Conservation (phyloP, 495 filamentous ascomycete genomes). For the Cladorrhinum samala region DNA sequence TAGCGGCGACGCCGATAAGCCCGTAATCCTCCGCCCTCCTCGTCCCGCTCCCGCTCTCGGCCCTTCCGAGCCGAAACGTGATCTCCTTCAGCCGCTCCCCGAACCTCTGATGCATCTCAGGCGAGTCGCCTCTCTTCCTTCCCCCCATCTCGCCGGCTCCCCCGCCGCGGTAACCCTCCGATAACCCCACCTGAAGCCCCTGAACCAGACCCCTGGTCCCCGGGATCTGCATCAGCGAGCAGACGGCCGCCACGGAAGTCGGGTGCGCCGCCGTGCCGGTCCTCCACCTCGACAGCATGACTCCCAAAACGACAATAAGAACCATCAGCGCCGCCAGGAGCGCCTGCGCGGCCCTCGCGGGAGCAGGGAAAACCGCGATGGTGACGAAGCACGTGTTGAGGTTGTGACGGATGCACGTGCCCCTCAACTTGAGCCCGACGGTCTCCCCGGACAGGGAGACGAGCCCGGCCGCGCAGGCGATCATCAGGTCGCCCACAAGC, state of each 20-base stretch:
- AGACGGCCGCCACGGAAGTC: conserved; percentile 1
- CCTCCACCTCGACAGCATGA: neutral
- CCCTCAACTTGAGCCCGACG: conserved; percentile 5
- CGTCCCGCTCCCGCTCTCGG: neutral
- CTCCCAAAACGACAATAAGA: neutral
- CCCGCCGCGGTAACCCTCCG: neutral
- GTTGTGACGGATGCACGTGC: neutral
- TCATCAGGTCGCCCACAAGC: neutral
- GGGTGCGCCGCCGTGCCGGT: conserved; percentile 2
- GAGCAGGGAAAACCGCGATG: conserved; percentile 5
- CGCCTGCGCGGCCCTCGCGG: conserved; percentile 7
- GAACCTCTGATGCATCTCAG: neutral
- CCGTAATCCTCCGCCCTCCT: neutral
- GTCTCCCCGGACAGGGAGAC: conserved; percentile 6
- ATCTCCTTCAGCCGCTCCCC: neutral
- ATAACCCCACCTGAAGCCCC: neutral
- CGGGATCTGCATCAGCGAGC: neutral
- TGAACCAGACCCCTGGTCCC: neutral
- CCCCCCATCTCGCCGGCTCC: neutral
- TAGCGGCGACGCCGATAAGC: neutral
- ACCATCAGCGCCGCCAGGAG: conserved; percentile 4
- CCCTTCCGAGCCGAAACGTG: neutral
- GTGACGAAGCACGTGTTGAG: conserved; percentile 4
- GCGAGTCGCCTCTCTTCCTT: neutral
- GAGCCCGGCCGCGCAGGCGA: neutral